Evolutionary conservation across 441 rosid species (phyloP), one percentile per base, ranked within the genome.

Genomic region (Rhodomyrtus psidioides): DNA sequence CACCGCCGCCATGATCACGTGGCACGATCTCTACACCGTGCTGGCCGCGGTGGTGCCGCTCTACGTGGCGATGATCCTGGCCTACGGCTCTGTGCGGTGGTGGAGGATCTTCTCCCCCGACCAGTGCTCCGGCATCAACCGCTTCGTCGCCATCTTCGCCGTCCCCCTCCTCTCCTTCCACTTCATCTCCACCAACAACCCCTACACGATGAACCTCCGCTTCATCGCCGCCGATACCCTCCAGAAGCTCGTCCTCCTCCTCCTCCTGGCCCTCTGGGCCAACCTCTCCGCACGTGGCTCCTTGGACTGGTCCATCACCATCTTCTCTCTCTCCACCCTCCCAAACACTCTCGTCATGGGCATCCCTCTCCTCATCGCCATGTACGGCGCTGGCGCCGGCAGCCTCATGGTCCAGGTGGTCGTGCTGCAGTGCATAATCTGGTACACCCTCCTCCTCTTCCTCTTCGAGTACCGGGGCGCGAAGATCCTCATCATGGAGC

Each of bases 261-360:
- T 83, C 0, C 90, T 87, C 30, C 91, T 94, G 12, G 92, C 82
- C 28, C 83, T 94, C 49, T 94, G 95, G 96, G 89, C 93, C 81
- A 89, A 89, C 34, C 87, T 93, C 84, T 87, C 92, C 30, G 89
- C 87, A 16, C 88, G 90, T 53, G 96, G 95, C 12, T 92, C 94
- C 49, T 86, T 94, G 1, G 96, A 94, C 53, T 94, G 96, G 96
- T 90, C 92, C 92, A 94, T 94, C 82, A 93, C 96, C 1, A 88
- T 93, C 82, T 94, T 94, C 88, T 93, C 95, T 6, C 87, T 93
- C 16, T 92, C 95, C 26, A 93, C 96, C 1, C 90, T 93, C 0
- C 96, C 96, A 12, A 94, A 94, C 89, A 94, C 96, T 7, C 92
- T 94, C 4, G 94, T 94, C 76, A 93, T 94, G 95, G 96, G 96